A percentile compares a stretch with the other conserved stretches of the same genome.
Conservation (phyloP, 2,329 filamentous ascomycete species). For the Scorias spongiosa region DNA sequence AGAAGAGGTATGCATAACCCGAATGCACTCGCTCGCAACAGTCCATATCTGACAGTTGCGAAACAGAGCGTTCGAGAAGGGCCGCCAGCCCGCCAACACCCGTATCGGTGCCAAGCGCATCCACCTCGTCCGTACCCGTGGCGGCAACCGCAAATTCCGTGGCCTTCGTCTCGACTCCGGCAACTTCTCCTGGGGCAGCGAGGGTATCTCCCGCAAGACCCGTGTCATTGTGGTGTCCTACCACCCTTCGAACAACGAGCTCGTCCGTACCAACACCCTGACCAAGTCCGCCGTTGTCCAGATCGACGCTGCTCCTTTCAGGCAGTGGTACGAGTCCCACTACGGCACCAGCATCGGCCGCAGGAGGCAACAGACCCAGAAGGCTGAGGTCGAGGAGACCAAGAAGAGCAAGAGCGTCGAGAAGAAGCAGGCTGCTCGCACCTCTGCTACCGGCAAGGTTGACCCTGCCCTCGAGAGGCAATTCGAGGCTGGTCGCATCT, state of each 20-base stretch:
- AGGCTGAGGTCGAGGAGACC: slow-evolving; percentile 46
- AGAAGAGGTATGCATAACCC: slow-evolving; percentile 45
- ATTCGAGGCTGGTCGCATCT: slow-evolving; percentile 98
- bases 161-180: slow-evolving; percentile 95
- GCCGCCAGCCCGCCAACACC: slow-evolving; percentile 98
- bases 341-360: slow-evolving; percentile 85
- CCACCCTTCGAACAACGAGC: slow-evolving; percentile 99
- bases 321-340: slow-evolving; percentile 99
- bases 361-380: slow-evolving; percentile 62
- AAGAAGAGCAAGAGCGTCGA: slow-evolving; percentile 95
- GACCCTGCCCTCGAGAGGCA: slow-evolving; percentile 88
- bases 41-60: slow-evolving; percentile 34
- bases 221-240: slow-evolving; percentile 96
- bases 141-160: slow-evolving; percentile 99
- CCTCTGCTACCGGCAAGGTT: slow-evolving; percentile 77
- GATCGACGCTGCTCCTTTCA: slow-evolving; percentile 96
- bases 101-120: slow-evolving; percentile 95
- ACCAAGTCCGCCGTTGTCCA: slow-evolving; percentile 98
- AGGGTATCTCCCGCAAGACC: slow-evolving; percentile 96
- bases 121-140: slow-evolving; percentile 91
- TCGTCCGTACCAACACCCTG: slow-evolving; percentile 99
- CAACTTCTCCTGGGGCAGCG: slow-evolving; percentile 99
- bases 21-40: slow-evolving; percentile 51
- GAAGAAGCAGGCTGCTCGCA: slow-evolving; percentile 90
- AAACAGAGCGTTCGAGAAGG: slow-evolving; percentile 99